Percentiles rank a stretch among this genome's conserved stretches.
Evolutionary conservation across 2,329 filamentous ascomycete species (phyloP).

Genomic region (Curvularia lunata): DNA sequence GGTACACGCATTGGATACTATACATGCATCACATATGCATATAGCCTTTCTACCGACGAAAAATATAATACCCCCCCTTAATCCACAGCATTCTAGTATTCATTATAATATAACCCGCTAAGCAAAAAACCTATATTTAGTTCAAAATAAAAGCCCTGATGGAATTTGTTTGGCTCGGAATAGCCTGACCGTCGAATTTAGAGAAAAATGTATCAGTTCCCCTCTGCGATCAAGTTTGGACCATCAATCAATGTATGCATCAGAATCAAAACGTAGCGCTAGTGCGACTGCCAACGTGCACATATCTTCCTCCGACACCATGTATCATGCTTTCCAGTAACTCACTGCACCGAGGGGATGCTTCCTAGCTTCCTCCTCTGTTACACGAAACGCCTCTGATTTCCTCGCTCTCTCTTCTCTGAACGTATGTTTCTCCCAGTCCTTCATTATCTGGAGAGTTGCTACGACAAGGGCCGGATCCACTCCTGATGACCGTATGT

Average conservation of each 20-base stretch:
- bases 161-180: not conserved
- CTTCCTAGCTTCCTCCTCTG: conserved; percentile 30
- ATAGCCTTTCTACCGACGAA: too few species aligned
- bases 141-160: not conserved
- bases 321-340: conserved; percentile 30
- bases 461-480: conserved; percentile 39
- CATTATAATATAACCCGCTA: not conserved
- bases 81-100: not conserved
- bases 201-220: not conserved
- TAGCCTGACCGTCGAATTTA: not conserved
- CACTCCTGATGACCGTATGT: conserved; percentile 32
- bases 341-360: conserved; percentile 31
- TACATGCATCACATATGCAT: too few species aligned
- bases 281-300: not conserved
- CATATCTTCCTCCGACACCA: not conserved
- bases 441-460: conserved; percentile 43
- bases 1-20: too few species aligned
- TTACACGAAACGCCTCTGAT: conserved; percentile 27
- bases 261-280: not conserved
- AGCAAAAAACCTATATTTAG: not conserved
- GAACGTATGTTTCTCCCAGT: conserved; percentile 41
- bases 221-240: not conserved
- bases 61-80: too few species aligned
- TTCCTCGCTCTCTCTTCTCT: conserved; percentile 30
- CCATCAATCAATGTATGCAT: not conserved